Evolutionary conservation across 2,329 filamentous ascomycete species (phyloP).

Genomic region (Xylariaceae sp.): DNA sequence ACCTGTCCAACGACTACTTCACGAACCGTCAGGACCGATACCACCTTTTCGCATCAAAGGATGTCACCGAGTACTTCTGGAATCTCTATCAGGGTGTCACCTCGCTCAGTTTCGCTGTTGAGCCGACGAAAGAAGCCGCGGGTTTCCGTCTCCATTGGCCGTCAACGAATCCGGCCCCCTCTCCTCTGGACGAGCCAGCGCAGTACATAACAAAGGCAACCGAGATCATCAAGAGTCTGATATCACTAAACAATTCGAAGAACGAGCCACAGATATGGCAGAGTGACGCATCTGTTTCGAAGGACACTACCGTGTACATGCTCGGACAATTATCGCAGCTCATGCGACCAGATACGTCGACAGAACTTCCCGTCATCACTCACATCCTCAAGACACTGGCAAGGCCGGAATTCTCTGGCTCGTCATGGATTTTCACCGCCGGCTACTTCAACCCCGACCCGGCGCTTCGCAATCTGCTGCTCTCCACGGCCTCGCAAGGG

Average conservation of each 20-base stretch:
- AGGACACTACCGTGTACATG: slow-evolving; percentile 74
- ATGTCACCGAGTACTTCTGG: slow-evolving; percentile 77
- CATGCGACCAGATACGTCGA: slow-evolving; percentile 72
- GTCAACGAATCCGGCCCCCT: slow-evolving; percentile 63
- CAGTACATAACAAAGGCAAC: slow-evolving; percentile 67
- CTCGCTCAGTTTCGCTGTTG: slow-evolving; percentile 74
- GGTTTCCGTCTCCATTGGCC: slow-evolving; percentile 71
- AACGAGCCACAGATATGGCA: slow-evolving; percentile 20
- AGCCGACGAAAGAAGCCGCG: slow-evolving; percentile 51
- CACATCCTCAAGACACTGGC: slow-evolving; percentile 66
- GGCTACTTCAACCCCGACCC: slow-evolving; percentile 98
- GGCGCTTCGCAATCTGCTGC: slow-evolving; percentile 70
- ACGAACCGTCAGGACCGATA: slow-evolving; percentile 94
- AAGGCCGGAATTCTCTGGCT: slow-evolving; percentile 55
- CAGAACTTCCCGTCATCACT: slow-evolving; percentile 78
- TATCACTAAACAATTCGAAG: slow-evolving; percentile 45
- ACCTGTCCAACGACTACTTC: slow-evolving; percentile 90
- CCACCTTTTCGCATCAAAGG: slow-evolving; percentile 76
- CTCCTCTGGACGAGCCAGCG: slow-evolving; percentile 64
- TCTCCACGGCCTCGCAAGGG: slow-evolving; percentile 61
- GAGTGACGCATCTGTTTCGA: slow-evolving; percentile 18
- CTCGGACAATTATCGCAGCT: slow-evolving; percentile 84
- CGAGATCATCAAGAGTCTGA: slow-evolving; percentile 58
- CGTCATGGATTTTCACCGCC: slow-evolving; percentile 92
- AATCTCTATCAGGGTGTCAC: slow-evolving; percentile 71